Evolutionary conservation across 306 rosid genomes (phyloP).

Genomic region (Sphenostylis stenocarpa): DNA sequence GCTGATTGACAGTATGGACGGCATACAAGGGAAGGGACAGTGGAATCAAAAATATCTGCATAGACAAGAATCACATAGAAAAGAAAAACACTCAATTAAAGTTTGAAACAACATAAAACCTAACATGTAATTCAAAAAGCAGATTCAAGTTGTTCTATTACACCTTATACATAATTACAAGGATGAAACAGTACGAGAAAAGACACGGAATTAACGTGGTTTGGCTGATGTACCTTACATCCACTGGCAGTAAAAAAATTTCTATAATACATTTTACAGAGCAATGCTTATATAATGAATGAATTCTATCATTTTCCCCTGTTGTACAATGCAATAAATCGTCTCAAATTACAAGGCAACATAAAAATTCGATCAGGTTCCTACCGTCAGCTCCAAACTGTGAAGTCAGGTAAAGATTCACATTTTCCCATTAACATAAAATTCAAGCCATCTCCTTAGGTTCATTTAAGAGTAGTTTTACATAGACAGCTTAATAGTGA

Average conservation of each 20-base stretch:
- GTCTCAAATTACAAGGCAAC: background rate
- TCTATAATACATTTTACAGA: background rate
- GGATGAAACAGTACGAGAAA: background rate
- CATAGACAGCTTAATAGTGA: background rate
- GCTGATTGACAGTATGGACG: conserved; percentile 61
- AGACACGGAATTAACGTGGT: background rate
- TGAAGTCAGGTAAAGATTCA: background rate
- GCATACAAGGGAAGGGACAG: conserved; percentile 71
- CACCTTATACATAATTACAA: background rate
- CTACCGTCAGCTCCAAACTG: background rate
- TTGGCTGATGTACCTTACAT: background rate
- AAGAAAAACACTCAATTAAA: conserved; percentile 1
- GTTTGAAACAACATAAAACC: background rate
- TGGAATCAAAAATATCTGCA: conserved; percentile 74
- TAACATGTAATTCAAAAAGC: conserved; percentile 36
- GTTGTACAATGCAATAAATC: background rate
- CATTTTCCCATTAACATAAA: background rate
- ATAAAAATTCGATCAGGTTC: background rate
- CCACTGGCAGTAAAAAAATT: background rate
- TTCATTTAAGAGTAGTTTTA: background rate
- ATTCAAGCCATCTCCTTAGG: background rate
- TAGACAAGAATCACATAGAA: background rate
- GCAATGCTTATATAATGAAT: background rate
- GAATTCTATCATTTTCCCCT: background rate
- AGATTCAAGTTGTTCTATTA: conserved; percentile 8